These are phyloP conservation scores for Zygosaccharomyces lentus DNA, from an alignment of 805 yeast species.

Conservation along the genomic window DNA sequence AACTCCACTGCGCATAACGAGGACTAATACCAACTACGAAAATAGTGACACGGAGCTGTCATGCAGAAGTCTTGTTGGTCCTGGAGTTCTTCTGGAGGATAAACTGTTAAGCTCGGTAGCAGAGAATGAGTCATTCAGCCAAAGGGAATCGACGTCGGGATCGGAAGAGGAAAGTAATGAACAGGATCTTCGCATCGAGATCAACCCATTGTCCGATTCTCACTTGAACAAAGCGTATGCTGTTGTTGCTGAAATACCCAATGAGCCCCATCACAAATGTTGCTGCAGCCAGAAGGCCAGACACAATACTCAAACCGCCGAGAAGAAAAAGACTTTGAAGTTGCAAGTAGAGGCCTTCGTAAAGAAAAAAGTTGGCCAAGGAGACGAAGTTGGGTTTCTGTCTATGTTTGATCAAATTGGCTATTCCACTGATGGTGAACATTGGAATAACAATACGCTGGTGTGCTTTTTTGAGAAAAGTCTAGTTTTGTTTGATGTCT, in stretches of 20 bases:
- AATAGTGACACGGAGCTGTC: constrained; percentile 1
- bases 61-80: not conserved
- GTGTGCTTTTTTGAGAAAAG: constrained; percentile 17
- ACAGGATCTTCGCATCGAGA: not conserved
- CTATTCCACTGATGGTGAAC: constrained; percentile 41
- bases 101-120: not conserved
- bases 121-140: not conserved
- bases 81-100: not conserved
- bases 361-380: constrained; percentile 11
- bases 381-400: constrained; percentile 12
- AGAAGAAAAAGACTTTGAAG: constrained; percentile 1
- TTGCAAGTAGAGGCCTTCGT: constrained; percentile 7
- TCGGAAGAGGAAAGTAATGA: not conserved
- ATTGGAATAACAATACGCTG: constrained; percentile 37
- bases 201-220: not conserved
- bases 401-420: constrained; percentile 41
- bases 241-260: not conserved
- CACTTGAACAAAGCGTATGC: not conserved
- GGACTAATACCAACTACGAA: constrained; percentile 2
- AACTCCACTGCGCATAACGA: constrained; percentile 10
- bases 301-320: not conserved
- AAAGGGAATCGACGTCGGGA: not conserved
- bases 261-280: not conserved
- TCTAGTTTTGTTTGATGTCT: constrained; percentile 20
- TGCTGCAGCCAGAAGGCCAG: not conserved